phyloP scores from a whole-genome alignment of 768 basidiomycete genomes.

The Psilocybe azurescens region DNA sequence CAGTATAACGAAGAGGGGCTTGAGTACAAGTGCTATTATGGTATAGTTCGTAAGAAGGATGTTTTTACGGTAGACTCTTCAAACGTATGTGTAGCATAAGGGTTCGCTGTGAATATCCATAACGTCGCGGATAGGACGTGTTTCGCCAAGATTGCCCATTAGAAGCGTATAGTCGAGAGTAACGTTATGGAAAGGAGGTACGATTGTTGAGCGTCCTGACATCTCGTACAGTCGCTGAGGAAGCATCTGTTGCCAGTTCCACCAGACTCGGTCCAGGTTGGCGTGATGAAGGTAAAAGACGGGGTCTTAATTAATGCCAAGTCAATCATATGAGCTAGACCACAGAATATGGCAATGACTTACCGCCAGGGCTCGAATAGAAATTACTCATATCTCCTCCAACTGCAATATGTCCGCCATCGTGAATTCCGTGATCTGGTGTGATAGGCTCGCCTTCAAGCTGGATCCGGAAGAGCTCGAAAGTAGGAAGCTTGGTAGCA shows the following conservation, averaged over 20 bases:
- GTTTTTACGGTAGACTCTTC: not conserved
- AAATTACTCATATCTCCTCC: slow-evolving; percentile 41
- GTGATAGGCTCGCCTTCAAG: slow-evolving; percentile 36
- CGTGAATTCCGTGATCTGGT: slow-evolving; percentile 35
- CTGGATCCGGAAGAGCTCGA: slow-evolving; percentile 39
- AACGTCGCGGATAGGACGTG: slow-evolving; percentile 34
- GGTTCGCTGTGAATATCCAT: slow-evolving; percentile 36
- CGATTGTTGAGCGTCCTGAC: slow-evolving; percentile 34
- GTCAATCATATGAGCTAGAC: not conserved
- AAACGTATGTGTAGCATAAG: slow-evolving; percentile 33
- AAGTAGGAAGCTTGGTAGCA: slow-evolving; percentile 31
- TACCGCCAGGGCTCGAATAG: slow-evolving; percentile 46
- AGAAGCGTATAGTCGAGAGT: slow-evolving; percentile 37
- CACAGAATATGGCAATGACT: slow-evolving; percentile 1
- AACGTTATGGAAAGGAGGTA: slow-evolving; percentile 34
- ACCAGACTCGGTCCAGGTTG: slow-evolving; percentile 46
- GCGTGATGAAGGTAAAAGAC: slow-evolving; percentile 35
- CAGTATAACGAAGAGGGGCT: not conserved
- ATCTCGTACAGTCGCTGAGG: slow-evolving; percentile 35
- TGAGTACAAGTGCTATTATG: not conserved
- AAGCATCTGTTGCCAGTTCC: slow-evolving; percentile 39
- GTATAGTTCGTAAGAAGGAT: not conserved
- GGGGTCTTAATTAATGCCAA: not conserved
- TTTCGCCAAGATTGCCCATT: slow-evolving; percentile 33
- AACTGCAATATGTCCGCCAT: slow-evolving; percentile 40